Evolutionary conservation across 2,329 filamentous ascomycete genomes (phyloP).

Genomic region (Ceratocystis ficicola): DNA sequence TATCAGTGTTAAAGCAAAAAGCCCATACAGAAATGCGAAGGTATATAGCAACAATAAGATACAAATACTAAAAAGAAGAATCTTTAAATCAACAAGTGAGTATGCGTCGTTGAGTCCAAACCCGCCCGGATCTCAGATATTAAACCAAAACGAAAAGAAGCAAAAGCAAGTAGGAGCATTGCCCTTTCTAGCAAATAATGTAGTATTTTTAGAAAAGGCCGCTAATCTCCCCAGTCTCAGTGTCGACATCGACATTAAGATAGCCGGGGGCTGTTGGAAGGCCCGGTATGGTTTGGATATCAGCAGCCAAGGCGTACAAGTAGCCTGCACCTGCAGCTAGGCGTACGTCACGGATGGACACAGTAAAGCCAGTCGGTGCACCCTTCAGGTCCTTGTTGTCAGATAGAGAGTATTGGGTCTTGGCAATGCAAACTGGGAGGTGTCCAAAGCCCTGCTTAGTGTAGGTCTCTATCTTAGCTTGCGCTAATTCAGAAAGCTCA

Average conservation of each 20-base stretch:
- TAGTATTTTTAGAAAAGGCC: conserved; percentile 61
- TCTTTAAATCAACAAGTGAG: conserved; percentile 2
- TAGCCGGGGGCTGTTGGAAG: conserved; percentile 91
- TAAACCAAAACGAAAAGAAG: conserved; percentile 5
- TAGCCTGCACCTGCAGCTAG: conserved; percentile 92
- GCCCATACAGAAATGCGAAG: not conserved
- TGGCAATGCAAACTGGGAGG: conserved; percentile 90
- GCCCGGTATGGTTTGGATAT: conserved; percentile 96
- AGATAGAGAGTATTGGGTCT: conserved; percentile 94
- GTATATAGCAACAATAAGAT: not conserved
- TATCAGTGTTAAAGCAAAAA: conserved; percentile 9
- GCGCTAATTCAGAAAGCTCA: conserved; percentile 85
- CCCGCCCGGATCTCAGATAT: conserved; percentile 8
- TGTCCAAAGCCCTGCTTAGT: conserved; percentile 84
- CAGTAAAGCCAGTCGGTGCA: conserved; percentile 83
- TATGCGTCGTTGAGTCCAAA: conserved; percentile 19
- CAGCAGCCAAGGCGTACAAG: conserved; percentile 83
- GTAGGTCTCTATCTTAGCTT: conserved; percentile 94
- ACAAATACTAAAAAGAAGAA: not conserved
- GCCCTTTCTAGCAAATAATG: not conserved
- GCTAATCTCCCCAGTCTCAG: conserved; percentile 72
- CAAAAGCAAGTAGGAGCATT: not conserved
- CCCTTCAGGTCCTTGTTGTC: conserved; percentile 92
- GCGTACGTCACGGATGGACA: conserved; percentile 86
- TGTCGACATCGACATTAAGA: conserved; percentile 77